Conservation (phyloP, 306 rosid species). For the Echinosophora koreensis region DNA sequence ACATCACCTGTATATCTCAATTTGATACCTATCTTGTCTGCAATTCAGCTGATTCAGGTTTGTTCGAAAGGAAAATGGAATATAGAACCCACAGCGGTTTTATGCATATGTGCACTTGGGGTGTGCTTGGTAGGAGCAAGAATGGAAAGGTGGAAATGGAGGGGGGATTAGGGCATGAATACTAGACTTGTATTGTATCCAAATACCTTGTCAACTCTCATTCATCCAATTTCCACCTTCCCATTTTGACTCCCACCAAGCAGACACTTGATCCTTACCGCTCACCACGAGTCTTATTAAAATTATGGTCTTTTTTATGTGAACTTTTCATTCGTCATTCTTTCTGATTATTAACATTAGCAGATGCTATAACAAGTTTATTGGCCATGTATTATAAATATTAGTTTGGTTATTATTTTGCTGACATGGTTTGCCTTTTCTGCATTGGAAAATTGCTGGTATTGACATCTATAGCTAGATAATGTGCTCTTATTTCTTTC, state of each 20-base stretch:
- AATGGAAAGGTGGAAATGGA: slow-evolving; percentile 4
- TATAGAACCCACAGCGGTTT: neutral
- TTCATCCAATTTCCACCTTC: neutral
- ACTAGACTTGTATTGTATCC: neutral
- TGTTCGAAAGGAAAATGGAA: slow-evolving; percentile 13
- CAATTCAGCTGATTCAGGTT: slow-evolving; percentile 3
- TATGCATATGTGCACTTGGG: slow-evolving; percentile 3
- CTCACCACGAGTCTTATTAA: neutral
- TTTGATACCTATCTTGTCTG: slow-evolving; percentile 16
- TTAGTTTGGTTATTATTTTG: slow-evolving; percentile 17
- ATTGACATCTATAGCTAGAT: slow-evolving; percentile 20
- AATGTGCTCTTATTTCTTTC: slow-evolving; percentile 44
- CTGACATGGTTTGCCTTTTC: slow-evolving; percentile 27
- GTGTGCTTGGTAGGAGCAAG: slow-evolving; percentile 1
- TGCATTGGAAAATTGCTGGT: slow-evolving; percentile 13
- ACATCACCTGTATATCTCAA: neutral
- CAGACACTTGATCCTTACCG: slow-evolving; percentile 7
- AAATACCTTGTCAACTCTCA: neutral
- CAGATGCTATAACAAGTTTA: slow-evolving; percentile 3
- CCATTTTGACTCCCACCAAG: neutral
- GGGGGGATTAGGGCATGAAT: neutral
- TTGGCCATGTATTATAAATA: slow-evolving; percentile 4
- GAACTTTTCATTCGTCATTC: neutral
- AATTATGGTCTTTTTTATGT: slow-evolving; percentile 8
- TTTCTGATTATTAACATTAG: slow-evolving; percentile 14